Evolutionary conservation across 352 stramenopile species (phyloP).

Genomic region (Globisporangium lucens): DNA sequence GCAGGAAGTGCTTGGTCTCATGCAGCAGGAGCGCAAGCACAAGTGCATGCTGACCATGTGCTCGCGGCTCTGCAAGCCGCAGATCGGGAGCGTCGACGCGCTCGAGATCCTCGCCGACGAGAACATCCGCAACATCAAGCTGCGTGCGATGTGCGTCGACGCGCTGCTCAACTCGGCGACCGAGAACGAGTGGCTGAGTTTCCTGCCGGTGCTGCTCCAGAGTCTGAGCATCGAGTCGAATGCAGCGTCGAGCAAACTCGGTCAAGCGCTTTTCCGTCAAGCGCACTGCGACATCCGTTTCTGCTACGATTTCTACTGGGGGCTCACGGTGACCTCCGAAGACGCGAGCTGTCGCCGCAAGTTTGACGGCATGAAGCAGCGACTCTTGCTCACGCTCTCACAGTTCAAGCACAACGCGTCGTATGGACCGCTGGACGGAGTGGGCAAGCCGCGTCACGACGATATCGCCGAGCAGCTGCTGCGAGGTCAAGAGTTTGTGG

Average conservation of each 20-base stretch:
- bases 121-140: slow-evolving; percentile 49
- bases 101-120: slow-evolving; percentile 75
- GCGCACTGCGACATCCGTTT: slow-evolving; percentile 77
- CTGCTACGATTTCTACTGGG: slow-evolving; percentile 86
- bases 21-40: slow-evolving; percentile 61
- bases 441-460: slow-evolving; percentile 32
- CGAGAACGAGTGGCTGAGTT: slow-evolving; percentile 80
- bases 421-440: slow-evolving; percentile 29
- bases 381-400: slow-evolving; percentile 64
- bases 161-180: slow-evolving; percentile 61
- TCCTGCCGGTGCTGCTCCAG: slow-evolving; percentile 68
- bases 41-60: slow-evolving; percentile 90
- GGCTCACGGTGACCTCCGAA: slow-evolving; percentile 77
- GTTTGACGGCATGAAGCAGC: slow-evolving; percentile 80
- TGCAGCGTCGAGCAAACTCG: slow-evolving; percentile 56
- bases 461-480: slow-evolving; percentile 79
- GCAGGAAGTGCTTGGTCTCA: slow-evolving; percentile 58
- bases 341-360: slow-evolving; percentile 72
- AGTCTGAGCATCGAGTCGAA: slow-evolving; percentile 72
- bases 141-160: slow-evolving; percentile 64
- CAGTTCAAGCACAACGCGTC: slow-evolving; percentile 64
- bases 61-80: slow-evolving; percentile 69
- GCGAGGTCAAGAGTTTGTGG: slow-evolving; percentile 78
- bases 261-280: slow-evolving; percentile 65
- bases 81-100: slow-evolving; percentile 74